Evolutionary conservation across 1,284 basidiomycete genomes (phyloP).

Genomic region (Apiotrichum montevideense): DNA sequence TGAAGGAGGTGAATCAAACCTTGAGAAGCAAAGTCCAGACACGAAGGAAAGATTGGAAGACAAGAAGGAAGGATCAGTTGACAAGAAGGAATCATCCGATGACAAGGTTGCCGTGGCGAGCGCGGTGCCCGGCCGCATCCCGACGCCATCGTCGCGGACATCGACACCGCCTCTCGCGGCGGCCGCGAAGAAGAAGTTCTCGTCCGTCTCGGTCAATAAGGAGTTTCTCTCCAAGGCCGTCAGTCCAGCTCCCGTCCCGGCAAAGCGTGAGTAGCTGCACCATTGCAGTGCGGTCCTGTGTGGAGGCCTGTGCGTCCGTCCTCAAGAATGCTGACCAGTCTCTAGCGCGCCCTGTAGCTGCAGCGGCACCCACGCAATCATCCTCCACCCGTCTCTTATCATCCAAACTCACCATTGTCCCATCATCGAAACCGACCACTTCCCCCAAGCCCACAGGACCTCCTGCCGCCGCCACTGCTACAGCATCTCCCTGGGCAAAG

Average conservation of each 20-base stretch:
- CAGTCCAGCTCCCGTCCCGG: constrained; percentile 27
- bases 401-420: constrained; percentile 66
- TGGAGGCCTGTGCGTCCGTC: not conserved
- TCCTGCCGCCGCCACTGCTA: constrained; percentile 15
- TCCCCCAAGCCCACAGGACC: constrained; percentile 30
- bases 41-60: too few species aligned
- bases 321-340: not conserved
- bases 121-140: constrained; percentile 18
- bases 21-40: not conserved
- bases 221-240: constrained; percentile 81
- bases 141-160: constrained; percentile 36
- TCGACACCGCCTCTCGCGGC: constrained; percentile 37
- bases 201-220: constrained; percentile 82
- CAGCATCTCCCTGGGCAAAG: constrained; percentile 43
- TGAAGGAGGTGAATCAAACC: not conserved
- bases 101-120: constrained; percentile 6
- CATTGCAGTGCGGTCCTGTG: not conserved
- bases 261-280: constrained; percentile 11
- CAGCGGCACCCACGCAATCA: constrained; percentile 44
- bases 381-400: constrained; percentile 67
- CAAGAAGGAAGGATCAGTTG: not conserved
- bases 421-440: constrained; percentile 26
- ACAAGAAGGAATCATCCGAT: not conserved
- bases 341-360: constrained; percentile 47
- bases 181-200: constrained; percentile 67